These are phyloP conservation scores for Saccharata proteae DNA, from an alignment of 2,329 filamentous ascomycete species.

Conservation along the genomic window DNA sequence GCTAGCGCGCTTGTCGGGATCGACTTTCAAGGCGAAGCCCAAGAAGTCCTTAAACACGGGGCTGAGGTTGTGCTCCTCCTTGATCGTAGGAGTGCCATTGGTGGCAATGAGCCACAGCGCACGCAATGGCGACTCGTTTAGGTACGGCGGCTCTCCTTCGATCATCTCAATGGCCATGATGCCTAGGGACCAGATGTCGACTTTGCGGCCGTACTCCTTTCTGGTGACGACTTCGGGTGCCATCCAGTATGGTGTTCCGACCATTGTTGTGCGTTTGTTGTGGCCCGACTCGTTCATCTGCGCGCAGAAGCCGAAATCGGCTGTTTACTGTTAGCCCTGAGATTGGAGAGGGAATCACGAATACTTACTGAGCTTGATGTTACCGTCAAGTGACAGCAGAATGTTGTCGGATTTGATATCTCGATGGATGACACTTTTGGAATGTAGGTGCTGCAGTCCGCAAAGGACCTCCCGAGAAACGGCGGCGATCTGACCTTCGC, in stretches of 20 bases:
- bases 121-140: conserved; percentile 86
- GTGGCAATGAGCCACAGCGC: conserved; percentile 95
- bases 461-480: conserved; percentile 64
- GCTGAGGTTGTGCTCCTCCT: conserved; percentile 76
- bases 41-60: conserved; percentile 83
- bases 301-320: conserved; percentile 97
- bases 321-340: conserved; percentile 31
- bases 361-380: conserved; percentile 86
- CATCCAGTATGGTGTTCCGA: conserved; percentile 99
- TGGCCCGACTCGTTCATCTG: conserved; percentile 87
- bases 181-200: conserved; percentile 95
- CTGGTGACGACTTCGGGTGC: conserved; percentile 93
- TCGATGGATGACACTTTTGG: conserved; percentile 93
- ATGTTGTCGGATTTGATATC: conserved; percentile 99
- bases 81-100: conserved; percentile 88
- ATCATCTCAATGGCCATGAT: conserved; percentile 99
- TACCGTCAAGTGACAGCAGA: conserved; percentile 80
- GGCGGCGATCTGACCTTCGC: conserved; percentile 89
- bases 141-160: conserved; percentile 91
- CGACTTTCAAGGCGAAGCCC: conserved; percentile 85
- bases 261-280: conserved; percentile 97
- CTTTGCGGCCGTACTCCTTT: conserved; percentile 96
- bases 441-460: conserved; percentile 89
- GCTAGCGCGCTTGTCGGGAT: conserved; percentile 91
- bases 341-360: not conserved